Conservation (phyloP, 2,329 filamentous ascomycete genomes). For the Ophiostoma triangulosporum region DNA sequence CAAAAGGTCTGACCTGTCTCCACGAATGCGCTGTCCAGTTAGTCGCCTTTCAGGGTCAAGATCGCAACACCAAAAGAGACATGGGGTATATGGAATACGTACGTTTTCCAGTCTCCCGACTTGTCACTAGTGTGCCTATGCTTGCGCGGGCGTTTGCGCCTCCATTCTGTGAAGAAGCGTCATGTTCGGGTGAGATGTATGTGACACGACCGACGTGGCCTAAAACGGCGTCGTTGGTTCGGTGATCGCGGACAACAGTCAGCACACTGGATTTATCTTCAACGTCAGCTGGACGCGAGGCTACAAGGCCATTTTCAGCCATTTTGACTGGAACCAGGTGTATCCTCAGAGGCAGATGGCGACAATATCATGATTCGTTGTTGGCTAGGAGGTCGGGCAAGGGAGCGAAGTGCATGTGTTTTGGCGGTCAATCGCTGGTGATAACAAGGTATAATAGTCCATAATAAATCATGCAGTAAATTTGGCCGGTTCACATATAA, state of each 20-base stretch:
- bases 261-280: not conserved
- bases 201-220: constrained; percentile 38
- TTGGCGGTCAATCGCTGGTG: not conserved
- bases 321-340: constrained; percentile 12
- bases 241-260: constrained; percentile 19
- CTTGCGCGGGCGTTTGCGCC: not conserved
- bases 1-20: constrained; percentile 18
- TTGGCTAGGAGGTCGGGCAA: not conserved
- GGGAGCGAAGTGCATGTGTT: not conserved
- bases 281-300: not conserved
- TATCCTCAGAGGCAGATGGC: not conserved
- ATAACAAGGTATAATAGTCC: not conserved
- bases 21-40: constrained; percentile 13
- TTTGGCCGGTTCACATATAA: not conserved
- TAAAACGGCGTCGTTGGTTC: constrained; percentile 33
- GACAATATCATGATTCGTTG: constrained; percentile 7
- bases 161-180: constrained; percentile 13
- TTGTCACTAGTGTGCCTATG: constrained; percentile 8
- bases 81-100: too few relatives aligned
- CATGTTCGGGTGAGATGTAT: constrained; percentile 25
- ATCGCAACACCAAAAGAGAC: too few relatives aligned
- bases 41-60: constrained; percentile 3
- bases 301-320: constrained; percentile 14
- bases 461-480: not conserved
- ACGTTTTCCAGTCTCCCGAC: constrained; percentile 3